Conservation (phyloP, 371 early-diverging fungal species). For the Chytridium lagenaria region DNA sequence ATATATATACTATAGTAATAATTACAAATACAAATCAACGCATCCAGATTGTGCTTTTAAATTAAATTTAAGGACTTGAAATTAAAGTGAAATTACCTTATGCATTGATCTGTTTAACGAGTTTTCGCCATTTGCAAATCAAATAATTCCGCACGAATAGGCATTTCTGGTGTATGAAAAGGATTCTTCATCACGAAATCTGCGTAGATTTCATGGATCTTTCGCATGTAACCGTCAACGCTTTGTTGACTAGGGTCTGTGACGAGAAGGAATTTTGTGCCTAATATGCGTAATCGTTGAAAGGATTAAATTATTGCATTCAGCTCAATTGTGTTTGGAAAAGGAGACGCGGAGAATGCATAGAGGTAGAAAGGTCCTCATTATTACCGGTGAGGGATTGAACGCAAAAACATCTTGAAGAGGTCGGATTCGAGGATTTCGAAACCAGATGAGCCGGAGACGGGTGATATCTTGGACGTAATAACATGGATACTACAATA, state of each 20-base stretch:
- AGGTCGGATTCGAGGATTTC: conserved; percentile 90
- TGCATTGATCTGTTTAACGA: conserved; percentile 58
- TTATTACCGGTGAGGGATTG: conserved; percentile 89
- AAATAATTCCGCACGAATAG: conserved; percentile 95
- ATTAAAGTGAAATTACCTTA: too few relatives aligned
- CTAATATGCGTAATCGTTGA: conserved; percentile 47
- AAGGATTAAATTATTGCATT: background rate
- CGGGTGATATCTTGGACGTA: conserved; percentile 89
- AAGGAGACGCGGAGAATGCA: too few relatives aligned
- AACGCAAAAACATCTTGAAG: conserved; percentile 88
- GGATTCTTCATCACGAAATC: conserved; percentile 99
- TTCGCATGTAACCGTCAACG: conserved; percentile 74
- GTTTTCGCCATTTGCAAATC: conserved; percentile 79
- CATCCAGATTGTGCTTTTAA: too few relatives aligned
- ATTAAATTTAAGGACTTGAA: too few relatives aligned
- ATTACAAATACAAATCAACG: too few relatives aligned
- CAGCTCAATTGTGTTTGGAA: too few relatives aligned
- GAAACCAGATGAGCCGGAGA: conserved; percentile 77
- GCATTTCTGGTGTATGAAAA: conserved; percentile 99
- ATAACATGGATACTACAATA: conserved; percentile 90
- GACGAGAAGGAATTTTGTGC: conserved; percentile 91
- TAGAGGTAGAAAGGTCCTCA: too few relatives aligned
- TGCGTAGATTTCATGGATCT: conserved; percentile 88
- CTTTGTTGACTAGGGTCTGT: conserved; percentile 78
- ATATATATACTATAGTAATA: too few relatives aligned